Conservation (phyloP, 768 basidiomycete species). For the Collybiopsis confluens region DNA sequence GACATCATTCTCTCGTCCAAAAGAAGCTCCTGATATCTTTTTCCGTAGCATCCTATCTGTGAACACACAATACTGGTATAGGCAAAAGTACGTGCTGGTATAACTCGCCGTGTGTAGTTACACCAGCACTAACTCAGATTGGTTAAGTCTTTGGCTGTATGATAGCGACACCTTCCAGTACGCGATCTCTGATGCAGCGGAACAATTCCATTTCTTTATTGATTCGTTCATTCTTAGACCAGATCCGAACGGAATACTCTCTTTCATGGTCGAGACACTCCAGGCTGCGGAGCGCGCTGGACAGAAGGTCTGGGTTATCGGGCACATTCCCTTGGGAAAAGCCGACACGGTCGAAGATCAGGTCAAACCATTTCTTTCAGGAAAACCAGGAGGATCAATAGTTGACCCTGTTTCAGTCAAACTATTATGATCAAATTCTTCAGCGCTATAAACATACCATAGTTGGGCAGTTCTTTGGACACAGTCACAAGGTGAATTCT, state of each 20-base stretch:
- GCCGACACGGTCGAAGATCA: slow-evolving; percentile 21
- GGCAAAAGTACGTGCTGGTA: slow-evolving; percentile 25
- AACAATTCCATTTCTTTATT: neutral
- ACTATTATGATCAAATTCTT: slow-evolving; percentile 38
- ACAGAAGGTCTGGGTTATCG: slow-evolving; percentile 35
- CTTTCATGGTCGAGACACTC: slow-evolving; percentile 32
- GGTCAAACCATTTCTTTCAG: slow-evolving; percentile 3
- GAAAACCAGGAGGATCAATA: neutral
- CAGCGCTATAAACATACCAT: slow-evolving; percentile 37
- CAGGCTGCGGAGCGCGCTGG: slow-evolving; percentile 34
- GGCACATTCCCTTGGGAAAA: slow-evolving; percentile 31
- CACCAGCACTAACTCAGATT: too few relatives aligned
- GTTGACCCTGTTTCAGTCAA: slow-evolving; percentile 22
- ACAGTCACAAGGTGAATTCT: slow-evolving; percentile 27
- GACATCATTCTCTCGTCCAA: neutral
- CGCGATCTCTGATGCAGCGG: slow-evolving; percentile 4
- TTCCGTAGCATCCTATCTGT: slow-evolving; percentile 31
- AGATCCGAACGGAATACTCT: slow-evolving; percentile 38
- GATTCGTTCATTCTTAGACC: slow-evolving; percentile 15
- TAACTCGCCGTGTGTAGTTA: too few relatives aligned
- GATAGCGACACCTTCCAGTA: slow-evolving; percentile 31
- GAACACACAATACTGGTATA: slow-evolving; percentile 37
- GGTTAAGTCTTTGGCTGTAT: slow-evolving; percentile 38
- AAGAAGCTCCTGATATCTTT: neutral
- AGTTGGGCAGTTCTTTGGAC: slow-evolving; percentile 38